Base-by-base conservation (phyloP, 2,329 filamentous ascomycete species). In the Delphinella strobiligena region DNA sequence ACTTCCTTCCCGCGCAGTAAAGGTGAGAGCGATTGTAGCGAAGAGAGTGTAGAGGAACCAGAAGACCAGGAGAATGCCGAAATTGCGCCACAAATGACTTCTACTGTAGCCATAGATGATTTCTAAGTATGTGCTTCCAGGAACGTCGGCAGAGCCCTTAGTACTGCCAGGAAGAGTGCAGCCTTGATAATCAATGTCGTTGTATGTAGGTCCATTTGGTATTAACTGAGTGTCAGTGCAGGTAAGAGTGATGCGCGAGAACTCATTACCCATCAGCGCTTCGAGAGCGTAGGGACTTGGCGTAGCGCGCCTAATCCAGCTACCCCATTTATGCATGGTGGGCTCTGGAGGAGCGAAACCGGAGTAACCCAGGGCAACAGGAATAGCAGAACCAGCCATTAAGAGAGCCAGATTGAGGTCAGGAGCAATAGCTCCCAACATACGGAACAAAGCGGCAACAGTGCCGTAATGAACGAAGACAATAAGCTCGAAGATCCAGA, bases 311-410 rank as follows among this genome's bases (percentile, higher is more conserved):
- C 54, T 44, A 10, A 63, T 43, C 61, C 60, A 63, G 44, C 75
- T 71, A 48, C 80, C 80, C 82, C 83, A 91, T 1, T 62, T 70
- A 3, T 79, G 68, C 78, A 83, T 87, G 58, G 86, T 63, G n/a
- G 40, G 54, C 4, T 56, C 56, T 15, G 64, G 62, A 35, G 68
- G 63, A 2, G 60, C 54, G 53, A 84, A 80, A 45, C 76, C 80
- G 15, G 79, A 82, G 54, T 66, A 67, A 48, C 66, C 75, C 57
- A 82, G 18, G 14, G 36, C 37, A n/a, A 48, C 18, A 7, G 39
- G 24, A 17, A 45, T 44, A 2, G 38, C 39, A n/a, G 40, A 36
- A 22, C 43, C 37, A 17, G 38, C 36, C 34, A 50, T 37, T 36
- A 42, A 30, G 11, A 42, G n/a, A 5, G 40, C 40, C 11, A 35